Conservation (phyloP, 1,284 basidiomycete species). For the Ganoderma sinense region DNA sequence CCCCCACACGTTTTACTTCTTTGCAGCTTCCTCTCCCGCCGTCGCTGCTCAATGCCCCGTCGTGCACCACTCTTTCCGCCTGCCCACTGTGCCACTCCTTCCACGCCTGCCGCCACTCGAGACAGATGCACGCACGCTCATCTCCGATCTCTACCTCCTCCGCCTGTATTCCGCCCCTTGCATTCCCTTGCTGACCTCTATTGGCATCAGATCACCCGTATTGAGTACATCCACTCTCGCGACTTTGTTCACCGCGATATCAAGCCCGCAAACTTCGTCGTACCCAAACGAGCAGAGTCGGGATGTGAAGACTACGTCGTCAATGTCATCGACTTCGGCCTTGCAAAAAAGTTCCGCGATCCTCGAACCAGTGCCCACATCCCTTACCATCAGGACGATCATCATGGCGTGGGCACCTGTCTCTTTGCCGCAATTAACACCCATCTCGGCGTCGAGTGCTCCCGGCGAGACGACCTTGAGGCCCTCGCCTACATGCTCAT, state of each 20-base stretch:
- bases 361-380: slow-evolving; percentile 88
- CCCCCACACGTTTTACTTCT: background rate
- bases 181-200: slow-evolving; percentile 21
- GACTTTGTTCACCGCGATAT: slow-evolving; percentile 92
- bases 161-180: background rate
- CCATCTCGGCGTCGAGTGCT: slow-evolving; percentile 90
- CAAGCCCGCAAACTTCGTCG: slow-evolving; percentile 96
- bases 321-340: slow-evolving; percentile 97
- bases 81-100: slow-evolving; percentile 3
- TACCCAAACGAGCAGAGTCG: slow-evolving; percentile 62
- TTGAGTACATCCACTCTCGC: slow-evolving; percentile 79
- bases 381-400: slow-evolving; percentile 90
- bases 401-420: slow-evolving; percentile 91
- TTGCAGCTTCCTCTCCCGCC: background rate
- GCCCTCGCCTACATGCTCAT: slow-evolving; percentile 93
- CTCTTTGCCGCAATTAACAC: slow-evolving; percentile 96
- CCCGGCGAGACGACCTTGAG: slow-evolving; percentile 92
- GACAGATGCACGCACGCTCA: slow-evolving; percentile 11
- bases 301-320: slow-evolving; percentile 58
- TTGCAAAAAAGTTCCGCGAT: slow-evolving; percentile 96
- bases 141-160: slow-evolving; percentile 18
- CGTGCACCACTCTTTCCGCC: background rate
- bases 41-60: background rate
- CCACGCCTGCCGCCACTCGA: background rate
- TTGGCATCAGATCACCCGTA: slow-evolving; percentile 67